These are phyloP conservation scores for Nakazawaea wickerhamii DNA, from an alignment of 805 yeast species.

Conservation along the genomic window DNA sequence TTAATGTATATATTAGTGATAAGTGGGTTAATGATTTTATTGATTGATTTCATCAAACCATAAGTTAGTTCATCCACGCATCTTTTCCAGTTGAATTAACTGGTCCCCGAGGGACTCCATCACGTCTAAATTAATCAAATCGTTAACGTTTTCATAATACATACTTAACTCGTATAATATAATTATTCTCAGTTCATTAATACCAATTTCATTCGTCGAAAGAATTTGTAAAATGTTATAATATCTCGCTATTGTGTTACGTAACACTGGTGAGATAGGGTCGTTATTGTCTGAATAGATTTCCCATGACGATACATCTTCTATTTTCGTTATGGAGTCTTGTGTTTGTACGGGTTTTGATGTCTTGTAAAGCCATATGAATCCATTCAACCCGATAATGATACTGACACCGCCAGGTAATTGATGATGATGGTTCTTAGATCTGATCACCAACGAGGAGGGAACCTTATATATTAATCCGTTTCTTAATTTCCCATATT, in stretches of 20 bases:
- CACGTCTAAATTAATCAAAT: conserved; percentile 62
- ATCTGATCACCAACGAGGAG: conserved; percentile 72
- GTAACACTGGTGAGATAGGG: conserved; percentile 50
- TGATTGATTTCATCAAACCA: conserved; percentile 10
- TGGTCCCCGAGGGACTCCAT: conserved; percentile 73
- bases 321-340: conserved; percentile 75
- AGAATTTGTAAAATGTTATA: conserved; percentile 78
- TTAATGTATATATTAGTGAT: conserved; percentile 9
- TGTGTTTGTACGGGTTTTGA: conserved; percentile 22
- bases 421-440: conserved; percentile 81
- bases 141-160: conserved; percentile 67
- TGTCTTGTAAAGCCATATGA: conserved; percentile 83
- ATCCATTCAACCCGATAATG: conserved; percentile 93
- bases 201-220: conserved; percentile 80
- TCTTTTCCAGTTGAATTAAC: conserved; percentile 63
- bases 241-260: conserved; percentile 78
- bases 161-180: conserved; percentile 87
- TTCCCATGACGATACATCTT: conserved; percentile 87
- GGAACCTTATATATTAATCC: conserved; percentile 84
- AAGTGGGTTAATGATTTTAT: conserved; percentile 6
- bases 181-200: conserved; percentile 73
- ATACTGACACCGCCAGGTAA: conserved; percentile 93
- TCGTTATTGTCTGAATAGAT: conserved; percentile 91
- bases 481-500: conserved; percentile 91
- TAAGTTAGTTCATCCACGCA: conserved; percentile 49